These are phyloP conservation scores for Pelargonium nanum DNA, from an alignment of 345 rosid species.

Conservation along the genomic window DNA sequence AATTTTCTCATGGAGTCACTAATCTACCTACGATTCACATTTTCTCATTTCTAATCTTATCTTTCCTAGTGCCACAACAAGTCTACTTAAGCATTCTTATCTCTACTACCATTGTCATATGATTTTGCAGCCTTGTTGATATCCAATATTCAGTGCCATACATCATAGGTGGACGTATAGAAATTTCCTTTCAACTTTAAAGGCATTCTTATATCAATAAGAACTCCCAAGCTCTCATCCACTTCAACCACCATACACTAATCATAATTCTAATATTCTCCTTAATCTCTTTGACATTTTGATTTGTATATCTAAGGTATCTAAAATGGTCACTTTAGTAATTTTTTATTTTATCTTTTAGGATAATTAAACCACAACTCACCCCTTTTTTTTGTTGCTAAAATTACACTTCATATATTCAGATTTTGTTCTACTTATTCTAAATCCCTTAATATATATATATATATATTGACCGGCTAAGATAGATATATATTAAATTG, in stretches of 20 bases:
- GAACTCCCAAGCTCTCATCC: neutral
- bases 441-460: neutral
- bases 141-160: neutral
- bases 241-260: neutral
- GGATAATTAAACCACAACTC: neutral
- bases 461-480: no score
- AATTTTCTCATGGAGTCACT: neutral
- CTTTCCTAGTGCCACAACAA: neutral
- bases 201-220: neutral
- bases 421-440: neutral
- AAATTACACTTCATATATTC: neutral
- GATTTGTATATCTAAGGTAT: neutral
- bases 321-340: neutral
- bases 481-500: no score
- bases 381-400: neutral
- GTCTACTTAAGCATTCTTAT: neutral
- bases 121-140: neutral
- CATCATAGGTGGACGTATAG: neutral
- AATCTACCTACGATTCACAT: neutral
- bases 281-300: neutral
- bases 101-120: neutral
- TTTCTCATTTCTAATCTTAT: neutral
- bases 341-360: no score
- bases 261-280: neutral
- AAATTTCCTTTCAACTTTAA: neutral